Percentiles rank a stretch among this genome's conserved stretches.
phyloP scores from a whole-genome alignment of 2,329 filamentous ascomycete genomes.

The Thielaviopsis ethacetica region DNA sequence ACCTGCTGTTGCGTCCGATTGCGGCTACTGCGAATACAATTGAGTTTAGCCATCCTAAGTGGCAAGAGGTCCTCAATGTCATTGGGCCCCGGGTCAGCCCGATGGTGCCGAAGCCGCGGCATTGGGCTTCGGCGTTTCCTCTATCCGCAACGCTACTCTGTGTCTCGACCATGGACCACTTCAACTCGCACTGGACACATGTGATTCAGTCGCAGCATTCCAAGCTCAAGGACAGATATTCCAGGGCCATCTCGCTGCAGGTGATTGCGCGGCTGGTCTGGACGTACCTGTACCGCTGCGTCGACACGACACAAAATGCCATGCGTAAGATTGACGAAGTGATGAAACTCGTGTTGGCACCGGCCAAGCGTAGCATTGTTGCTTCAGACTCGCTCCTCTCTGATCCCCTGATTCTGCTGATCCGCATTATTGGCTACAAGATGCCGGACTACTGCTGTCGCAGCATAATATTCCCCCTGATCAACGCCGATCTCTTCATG shows the following conservation, averaged over 20 bases:
- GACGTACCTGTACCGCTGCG: constrained; percentile 81
- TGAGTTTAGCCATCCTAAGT: constrained; percentile 66
- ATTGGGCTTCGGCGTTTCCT: constrained; percentile 82
- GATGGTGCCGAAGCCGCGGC: constrained; percentile 79
- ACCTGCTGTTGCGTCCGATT: constrained; percentile 71
- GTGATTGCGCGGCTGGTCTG: constrained; percentile 81
- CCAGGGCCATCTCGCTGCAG: constrained; percentile 66
- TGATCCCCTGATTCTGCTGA: constrained; percentile 82
- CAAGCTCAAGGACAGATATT: constrained; percentile 68
- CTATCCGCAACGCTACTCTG: constrained; percentile 77
- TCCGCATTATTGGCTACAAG: constrained; percentile 86
- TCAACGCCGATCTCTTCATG: constrained; percentile 80
- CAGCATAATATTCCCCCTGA: constrained; percentile 82
- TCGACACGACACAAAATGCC: constrained; percentile 51
- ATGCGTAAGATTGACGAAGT: constrained; percentile 80
- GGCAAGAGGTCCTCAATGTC: constrained; percentile 69
- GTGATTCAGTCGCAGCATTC: constrained; percentile 62
- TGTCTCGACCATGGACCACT: constrained; percentile 69
- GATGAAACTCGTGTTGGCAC: constrained; percentile 65
- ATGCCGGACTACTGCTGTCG: constrained; percentile 88
- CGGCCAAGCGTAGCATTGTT: constrained; percentile 62
- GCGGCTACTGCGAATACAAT: constrained; percentile 61
- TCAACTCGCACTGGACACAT: constrained; percentile 73
- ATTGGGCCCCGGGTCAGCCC: constrained; percentile 65
- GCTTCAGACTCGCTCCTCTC: constrained; percentile 71